A percentile compares a stretch with the other conserved stretches of the same genome.
These are phyloP conservation scores for Pharus latifolius DNA, from an alignment of 176 grass and related monocot species.

Conservation along the genomic window DNA sequence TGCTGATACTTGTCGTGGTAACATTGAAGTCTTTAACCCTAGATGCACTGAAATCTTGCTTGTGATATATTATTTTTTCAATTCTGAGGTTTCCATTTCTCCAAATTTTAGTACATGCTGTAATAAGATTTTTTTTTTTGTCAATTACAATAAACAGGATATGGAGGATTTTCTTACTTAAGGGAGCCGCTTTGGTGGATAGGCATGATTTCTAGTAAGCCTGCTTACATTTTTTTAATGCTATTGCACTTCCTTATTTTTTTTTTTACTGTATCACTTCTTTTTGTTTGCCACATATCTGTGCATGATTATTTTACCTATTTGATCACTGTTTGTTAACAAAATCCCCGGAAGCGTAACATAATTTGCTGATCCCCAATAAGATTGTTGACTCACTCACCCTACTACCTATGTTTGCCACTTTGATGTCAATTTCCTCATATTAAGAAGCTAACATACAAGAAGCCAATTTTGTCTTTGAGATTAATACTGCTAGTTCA, in stretches of 20 bases:
- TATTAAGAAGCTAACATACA: background rate
- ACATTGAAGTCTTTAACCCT: background rate
- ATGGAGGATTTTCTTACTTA: slow-evolving; percentile 85
- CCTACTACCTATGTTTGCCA: background rate
- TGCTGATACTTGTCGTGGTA: background rate
- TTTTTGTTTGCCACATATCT: background rate
- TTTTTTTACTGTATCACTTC: background rate
- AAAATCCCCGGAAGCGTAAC: too few relatives aligned
- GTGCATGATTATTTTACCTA: too few relatives aligned
- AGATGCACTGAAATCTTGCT: background rate
- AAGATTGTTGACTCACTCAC: background rate
- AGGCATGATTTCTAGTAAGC: slow-evolving; percentile 88
- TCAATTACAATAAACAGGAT: slow-evolving; percentile 45
- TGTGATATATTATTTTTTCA: background rate
- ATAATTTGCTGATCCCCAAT: background rate
- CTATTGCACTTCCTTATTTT: background rate
- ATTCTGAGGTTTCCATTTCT: background rate
- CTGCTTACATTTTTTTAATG: background rate
- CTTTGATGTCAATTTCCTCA: background rate
- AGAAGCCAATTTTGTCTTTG: background rate
- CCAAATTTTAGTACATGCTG: background rate
- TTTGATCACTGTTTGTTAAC: too few relatives aligned
- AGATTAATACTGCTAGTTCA: background rate
- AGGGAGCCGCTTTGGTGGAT: slow-evolving; percentile 83
- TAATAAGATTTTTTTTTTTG: slow-evolving; percentile 20